Conservation (phyloP, 306 rosid genomes). For the Dalbergia oliveri region DNA sequence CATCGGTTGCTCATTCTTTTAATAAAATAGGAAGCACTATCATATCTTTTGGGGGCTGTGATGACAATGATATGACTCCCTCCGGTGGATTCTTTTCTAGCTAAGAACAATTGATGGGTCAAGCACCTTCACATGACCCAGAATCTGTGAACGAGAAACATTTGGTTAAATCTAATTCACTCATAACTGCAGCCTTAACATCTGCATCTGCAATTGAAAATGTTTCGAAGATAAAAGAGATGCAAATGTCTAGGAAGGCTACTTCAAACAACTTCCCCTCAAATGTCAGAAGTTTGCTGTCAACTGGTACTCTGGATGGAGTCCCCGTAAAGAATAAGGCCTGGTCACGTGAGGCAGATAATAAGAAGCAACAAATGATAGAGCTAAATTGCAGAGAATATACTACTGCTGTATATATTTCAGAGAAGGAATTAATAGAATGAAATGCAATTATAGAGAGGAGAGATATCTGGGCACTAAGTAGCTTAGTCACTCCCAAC, state of each 20-base stretch:
- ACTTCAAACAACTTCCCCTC: slow-evolving; percentile 81
- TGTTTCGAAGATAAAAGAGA: slow-evolving; percentile 58
- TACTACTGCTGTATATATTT: too few species aligned
- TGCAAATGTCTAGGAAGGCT: slow-evolving; percentile 59
- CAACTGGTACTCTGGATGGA: slow-evolving; percentile 90
- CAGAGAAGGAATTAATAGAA: too few species aligned
- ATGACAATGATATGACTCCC: too few species aligned
- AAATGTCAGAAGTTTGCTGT: slow-evolving; percentile 78
- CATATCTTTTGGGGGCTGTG: too few species aligned
- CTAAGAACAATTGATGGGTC: too few species aligned
- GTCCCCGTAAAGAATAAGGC: slow-evolving; percentile 81
- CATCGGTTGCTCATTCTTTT: slow-evolving; percentile 37
- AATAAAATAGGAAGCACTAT: too few species aligned
- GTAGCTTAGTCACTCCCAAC: too few species aligned
- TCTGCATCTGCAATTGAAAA: slow-evolving; percentile 50
- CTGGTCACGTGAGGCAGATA: slow-evolving; percentile 85
- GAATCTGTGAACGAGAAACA: slow-evolving; percentile 55
- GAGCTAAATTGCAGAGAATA: too few species aligned
- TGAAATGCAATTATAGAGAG: too few species aligned
- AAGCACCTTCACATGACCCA: neutral
- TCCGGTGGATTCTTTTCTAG: too few species aligned
- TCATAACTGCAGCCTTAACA: slow-evolving; percentile 42
- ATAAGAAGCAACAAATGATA: too few species aligned
- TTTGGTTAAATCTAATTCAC: slow-evolving; percentile 49
- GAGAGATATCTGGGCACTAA: too few species aligned